Percentiles rank a stretch among this genome's conserved stretches.
phyloP scores from a whole-genome alignment of 768 basidiomycete species.

The Exidia glandulosa region DNA sequence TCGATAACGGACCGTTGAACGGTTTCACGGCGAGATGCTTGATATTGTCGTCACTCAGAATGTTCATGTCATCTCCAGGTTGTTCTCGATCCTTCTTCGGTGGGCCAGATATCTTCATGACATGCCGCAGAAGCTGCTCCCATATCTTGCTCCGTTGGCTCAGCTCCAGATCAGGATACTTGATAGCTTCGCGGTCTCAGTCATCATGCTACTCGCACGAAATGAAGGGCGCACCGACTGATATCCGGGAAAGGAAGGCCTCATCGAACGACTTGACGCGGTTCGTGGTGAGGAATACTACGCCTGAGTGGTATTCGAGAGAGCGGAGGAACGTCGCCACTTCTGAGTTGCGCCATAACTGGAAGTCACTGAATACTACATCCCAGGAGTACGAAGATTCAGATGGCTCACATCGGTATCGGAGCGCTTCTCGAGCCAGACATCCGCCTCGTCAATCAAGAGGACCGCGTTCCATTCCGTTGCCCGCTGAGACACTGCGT shows the following conservation, averaged over 20 bases:
- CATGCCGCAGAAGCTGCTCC: slow-evolving; percentile 17
- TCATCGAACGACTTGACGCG: slow-evolving; percentile 27
- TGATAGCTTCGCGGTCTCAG: slow-evolving; percentile 25
- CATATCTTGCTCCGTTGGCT: slow-evolving; percentile 13
- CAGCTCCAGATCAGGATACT: slow-evolving; percentile 16
- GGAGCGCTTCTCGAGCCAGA: slow-evolving; percentile 60
- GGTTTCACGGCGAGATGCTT: slow-evolving; percentile 13
- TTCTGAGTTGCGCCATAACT: slow-evolving; percentile 58
- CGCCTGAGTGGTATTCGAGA: slow-evolving; percentile 24
- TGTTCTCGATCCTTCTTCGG: background rate
- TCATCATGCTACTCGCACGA: slow-evolving; percentile 47
- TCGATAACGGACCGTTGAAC: slow-evolving; percentile 15
- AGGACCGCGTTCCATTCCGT: slow-evolving; percentile 25
- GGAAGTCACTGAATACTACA: slow-evolving; percentile 15
- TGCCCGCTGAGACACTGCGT: slow-evolving; percentile 24
- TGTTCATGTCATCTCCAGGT: slow-evolving; percentile 4
- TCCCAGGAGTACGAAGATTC: background rate
- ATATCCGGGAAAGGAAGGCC: slow-evolving; percentile 20
- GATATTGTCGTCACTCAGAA: slow-evolving; percentile 8
- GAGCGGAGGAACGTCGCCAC: slow-evolving; percentile 46
- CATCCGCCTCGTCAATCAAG: slow-evolving; percentile 40
- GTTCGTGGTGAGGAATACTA: slow-evolving; percentile 30
- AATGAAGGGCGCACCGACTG: slow-evolving; percentile 25
- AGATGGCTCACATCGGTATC: slow-evolving; percentile 7
- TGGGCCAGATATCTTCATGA: background rate